Evolutionary conservation across 352 stramenopile species (phyloP), one percentile per base, ranked within the genome.

Genomic region (Globisporangium uncinulatum): DNA sequence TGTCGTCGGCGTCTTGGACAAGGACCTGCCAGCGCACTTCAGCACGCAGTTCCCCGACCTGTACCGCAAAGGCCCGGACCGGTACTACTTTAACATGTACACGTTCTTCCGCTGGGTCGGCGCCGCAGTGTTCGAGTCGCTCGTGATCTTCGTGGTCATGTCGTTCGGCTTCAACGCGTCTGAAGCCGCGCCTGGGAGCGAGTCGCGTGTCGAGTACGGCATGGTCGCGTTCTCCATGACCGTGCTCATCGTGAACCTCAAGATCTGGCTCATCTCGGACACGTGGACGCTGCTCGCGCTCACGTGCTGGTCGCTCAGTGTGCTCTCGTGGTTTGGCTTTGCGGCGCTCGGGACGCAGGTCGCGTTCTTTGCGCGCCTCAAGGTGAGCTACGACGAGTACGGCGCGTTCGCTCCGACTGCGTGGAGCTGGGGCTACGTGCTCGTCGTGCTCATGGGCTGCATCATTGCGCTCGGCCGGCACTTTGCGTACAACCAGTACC

Each of bases 201-300:
- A 92, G 54, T 90, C 83, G 6, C 77, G 81, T 10, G 81, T 91
- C 29, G 83, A 92, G 56, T 90, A 89, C 45, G 83, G 83, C 54
- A 93, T 93, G 79, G 64, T 90, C 14, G 83, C 81, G 9, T 98
- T 98, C 68, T 95, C 89, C 13, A 80, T 95, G 50, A 82, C 97
- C 0, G 85, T 99, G 17, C 71, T 98, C 57, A 83, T 98, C 37
- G 84, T 98, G 32, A 98, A 97, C 61, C 74, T 97, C 56, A 99
- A 99, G 83, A 86, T 92, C 21, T 89, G 76, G 64, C 78, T 93
- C 57, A 87, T 93, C 63, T 76, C 80, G 1, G 80, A 89, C 53
- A 87, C 74, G 14, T 93, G 83, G 83, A 90, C 79, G n/a, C 50
- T 70, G 44, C 41, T 93, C 24, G 79, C 77, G 21, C 67, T 83